Evolutionary conservation across 371 early-diverging fungal genomes (phyloP), one percentile per base, ranked within the genome.

Genomic region (Phascolomyces articulosus): DNA sequence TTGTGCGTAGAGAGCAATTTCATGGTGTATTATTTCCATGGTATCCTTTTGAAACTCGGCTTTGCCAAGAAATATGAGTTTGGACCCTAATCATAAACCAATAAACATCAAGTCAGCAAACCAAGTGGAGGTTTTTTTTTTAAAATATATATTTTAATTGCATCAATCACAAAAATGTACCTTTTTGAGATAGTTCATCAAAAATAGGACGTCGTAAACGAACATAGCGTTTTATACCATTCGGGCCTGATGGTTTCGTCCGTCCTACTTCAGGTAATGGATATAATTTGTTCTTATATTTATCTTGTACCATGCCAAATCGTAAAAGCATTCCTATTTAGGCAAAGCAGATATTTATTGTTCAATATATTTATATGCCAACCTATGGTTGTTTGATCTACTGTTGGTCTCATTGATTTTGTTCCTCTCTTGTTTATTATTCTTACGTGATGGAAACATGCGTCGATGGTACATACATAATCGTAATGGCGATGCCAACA

Each of bases 1-100:
- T 18, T 51, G n/a, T 24, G 15, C 51, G 15, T 51, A 10, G 23
- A 23, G 7, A 13, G 23, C 24, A 11, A 23, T 7, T 4, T 51
- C 24, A 51, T 23, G 51, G 7, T 9, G 13, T 8, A 51, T 23
- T 10, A 13, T n/a, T 2, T 51, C 24, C 24, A 51, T 24, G 20
- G 26, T 51, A n/a, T 51, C 51, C 51, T 51, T 51, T 51, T 51
- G 20, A 51, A 51, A 51, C 15, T 51, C 51, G 6, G 51, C 15
- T 51, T 51, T 20, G 23, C 51, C 51, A 1, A 20, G 21, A 23
- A 51, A 51, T 4, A 51, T 51, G 20, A 23, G 23, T 24, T n/a
- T 51, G 51, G 51, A 51, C 6, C 26, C 51, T 44, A n/a, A 16
- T 47, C n/a, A n/a, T n/a, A n/a, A n/a, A n/a, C n/a, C n/a, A n/a